Evolutionary conservation across 2,329 filamentous ascomycete genomes (phyloP), one percentile per base, ranked within the genome.

Genomic region (Aspergillus ochraceus): DNA sequence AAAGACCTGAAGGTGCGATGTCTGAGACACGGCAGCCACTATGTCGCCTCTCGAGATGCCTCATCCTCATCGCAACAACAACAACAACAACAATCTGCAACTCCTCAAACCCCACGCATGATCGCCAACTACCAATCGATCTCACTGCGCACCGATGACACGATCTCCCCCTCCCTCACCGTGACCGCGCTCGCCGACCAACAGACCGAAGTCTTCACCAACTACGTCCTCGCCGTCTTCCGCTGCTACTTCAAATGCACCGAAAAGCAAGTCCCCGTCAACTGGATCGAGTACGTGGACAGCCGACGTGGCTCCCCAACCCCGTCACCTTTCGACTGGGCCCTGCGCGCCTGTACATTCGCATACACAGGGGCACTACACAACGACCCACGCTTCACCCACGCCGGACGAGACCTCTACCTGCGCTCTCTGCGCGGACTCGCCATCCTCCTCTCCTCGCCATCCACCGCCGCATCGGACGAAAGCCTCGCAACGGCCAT

Each of bases 401-500:
- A 71, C 26, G 70, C 68, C 4, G 63, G 70, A 24, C 67, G 66
- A 17, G 65, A 60, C 26, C 55, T 69, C 26, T 75, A 76, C 55
- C 62, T 66, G 49, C 66, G 68, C 45, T 63, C 73, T 9, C 65
- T 76, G 11, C 66, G 66, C 10, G 64, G 68, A 3, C 66, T 77
- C 19, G 71, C 66, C 14, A 58, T 59, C 8, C 51, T 70, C 0
- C 57, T 76, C 9, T 60, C 65, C n/a, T 58, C 72, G 47, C 57
- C 63, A n/a, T 54, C 49, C 6, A 67, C 65, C 4, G 73, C 72
- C 6, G 68, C 70, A 58, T 71, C 71, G 1, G 71, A 72, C 29
- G 71, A 75, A 51, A 69, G 70, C 6, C 58, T 78, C 2, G 71
- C 72, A 9, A 70, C 75, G 2, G 74, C 72, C 20, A 73, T 76